Evolutionary conservation across 495 filamentous ascomycete species (phyloP), one percentile per base, ranked within the genome.

Genomic region (Trichocladium antarcticum): DNA sequence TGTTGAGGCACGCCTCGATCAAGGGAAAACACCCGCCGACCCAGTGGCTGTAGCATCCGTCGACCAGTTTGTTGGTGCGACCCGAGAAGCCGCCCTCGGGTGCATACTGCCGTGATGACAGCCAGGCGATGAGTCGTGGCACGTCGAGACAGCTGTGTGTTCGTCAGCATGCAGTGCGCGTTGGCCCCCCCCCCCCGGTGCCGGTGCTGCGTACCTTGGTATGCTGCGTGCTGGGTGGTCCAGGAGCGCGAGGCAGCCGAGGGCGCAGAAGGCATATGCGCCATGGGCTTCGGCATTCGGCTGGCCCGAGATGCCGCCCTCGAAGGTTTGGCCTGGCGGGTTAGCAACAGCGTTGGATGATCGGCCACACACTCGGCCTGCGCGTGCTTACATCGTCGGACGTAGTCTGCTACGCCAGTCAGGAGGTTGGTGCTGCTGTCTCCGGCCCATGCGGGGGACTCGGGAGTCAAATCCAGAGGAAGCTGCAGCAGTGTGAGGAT

Each of bases 11-110:
- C n/a, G 86, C 89, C 62, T 95, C 83, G 48, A 97, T 66, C 50
- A 98, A 65, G 32, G 90, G 81, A 82, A 89, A 98, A 65, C 89
- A 96, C 24, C 82, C 85, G 6, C 93, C 92, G 9, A 95, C 84
- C 92, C 92, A 98, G 58, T 94, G 89, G 65, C 85, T 90, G 67
- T 98, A 97, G 64, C 92, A 98, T 41, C 90, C 92, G 66, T 98
- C 92, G 19, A 97, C 89, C 7, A 98, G 74, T 67, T 98, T 98
- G 68, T 97, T 96, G n/a, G 92, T 95, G 54, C 92, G 79, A 49
- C 92, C 92, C 14, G 85, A 78, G 57, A 90, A 84, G 11, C 92
- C 92, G 35, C 89, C 93, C 65, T 97, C 92, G 3, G 92, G 93
- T 8, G 78, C 80, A 68, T 90, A 85, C 62, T 98, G 92, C 47